These are phyloP conservation scores for Bacidia gigantensis DNA, from an alignment of 495 filamentous ascomycete species.

Conservation along the genomic window DNA sequence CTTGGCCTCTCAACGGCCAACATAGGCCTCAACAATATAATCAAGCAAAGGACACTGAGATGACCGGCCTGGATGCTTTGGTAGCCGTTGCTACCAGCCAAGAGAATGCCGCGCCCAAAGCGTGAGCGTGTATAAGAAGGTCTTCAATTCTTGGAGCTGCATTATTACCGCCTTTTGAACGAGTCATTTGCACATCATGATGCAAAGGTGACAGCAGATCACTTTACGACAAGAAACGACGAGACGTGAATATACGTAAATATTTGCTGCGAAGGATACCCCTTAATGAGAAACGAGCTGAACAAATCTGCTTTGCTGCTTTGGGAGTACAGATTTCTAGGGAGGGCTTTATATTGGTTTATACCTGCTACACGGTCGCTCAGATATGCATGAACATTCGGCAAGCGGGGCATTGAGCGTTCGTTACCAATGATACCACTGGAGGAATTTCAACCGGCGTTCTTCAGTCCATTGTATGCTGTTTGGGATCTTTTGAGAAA, in stretches of 20 bases:
- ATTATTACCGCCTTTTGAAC: background rate
- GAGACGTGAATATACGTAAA: background rate
- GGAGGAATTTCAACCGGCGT: background rate
- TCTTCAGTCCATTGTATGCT: background rate
- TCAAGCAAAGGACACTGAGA: constrained; percentile 30
- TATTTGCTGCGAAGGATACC: background rate
- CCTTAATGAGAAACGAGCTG: background rate
- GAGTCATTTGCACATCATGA: no score
- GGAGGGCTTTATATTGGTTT: background rate
- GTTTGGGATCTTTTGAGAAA: background rate
- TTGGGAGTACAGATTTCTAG: background rate
- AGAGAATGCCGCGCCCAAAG: constrained; percentile 31
- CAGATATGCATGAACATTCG: background rate
- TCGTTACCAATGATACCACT: constrained; percentile 6
- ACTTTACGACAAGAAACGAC: background rate
- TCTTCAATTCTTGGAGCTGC: background rate
- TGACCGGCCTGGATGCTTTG: constrained; percentile 67
- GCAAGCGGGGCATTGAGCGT: constrained; percentile 5
- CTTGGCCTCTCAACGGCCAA: constrained; percentile 16
- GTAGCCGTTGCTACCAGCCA: constrained; percentile 85
- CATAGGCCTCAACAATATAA: constrained; percentile 9
- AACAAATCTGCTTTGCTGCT: background rate
- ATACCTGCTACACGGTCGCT: constrained; percentile 1
- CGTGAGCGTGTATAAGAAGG: background rate
- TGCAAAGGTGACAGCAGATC: background rate